Base-by-base conservation (phyloP, 768 basidiomycete species). In the Mycena maculata region DNA sequence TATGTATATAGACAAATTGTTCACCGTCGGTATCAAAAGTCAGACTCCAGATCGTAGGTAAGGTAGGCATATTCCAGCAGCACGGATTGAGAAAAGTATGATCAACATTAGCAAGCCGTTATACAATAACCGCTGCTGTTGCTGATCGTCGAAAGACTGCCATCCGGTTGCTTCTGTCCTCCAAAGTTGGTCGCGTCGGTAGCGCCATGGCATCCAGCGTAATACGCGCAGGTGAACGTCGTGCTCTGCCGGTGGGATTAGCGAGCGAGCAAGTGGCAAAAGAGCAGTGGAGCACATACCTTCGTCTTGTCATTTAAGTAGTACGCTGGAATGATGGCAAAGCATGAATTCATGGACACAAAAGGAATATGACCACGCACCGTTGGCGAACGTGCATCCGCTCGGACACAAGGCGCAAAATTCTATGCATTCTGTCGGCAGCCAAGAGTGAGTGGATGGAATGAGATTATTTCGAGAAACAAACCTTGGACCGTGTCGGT, bases 401-500 rank as follows among this genome's bases (percentile, higher is more conserved):
- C 15, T 48, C 9, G 22, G 41, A 49, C 58, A 48, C n/a, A n/a
- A n/a, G 30, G 53, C 31, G 39, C 68, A 69, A 33, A 64, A 60
- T n/a, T 25, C 23, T 8, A 65, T 54, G 41, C 68, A 69, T 12
- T 65, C 68, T 69, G 60, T 44, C 10, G 23, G 9, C 45, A 39
- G n/a, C 2, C 8, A 15, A 16, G 27, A 28, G 27, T 50, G 1
- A 36, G 27, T 27, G 5, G 4, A 2, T 22, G 22, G 31, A 28
- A 36, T 31, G 1, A 52, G 28, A 59, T 36, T 44, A 13, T 16
- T 52, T 30, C 3, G 2, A 48, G 4, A 28, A 3, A 58, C 69
- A n/a, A 23, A 67, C 69, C 69, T 2, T 70, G 60, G 27, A 70
- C 65, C 20, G 59, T 67, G 41, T 70, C 69, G n/a, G 61, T 58